Conservation (phyloP, 2,329 filamentous ascomycete species). For the Verticillium nonalfalfae region DNA sequence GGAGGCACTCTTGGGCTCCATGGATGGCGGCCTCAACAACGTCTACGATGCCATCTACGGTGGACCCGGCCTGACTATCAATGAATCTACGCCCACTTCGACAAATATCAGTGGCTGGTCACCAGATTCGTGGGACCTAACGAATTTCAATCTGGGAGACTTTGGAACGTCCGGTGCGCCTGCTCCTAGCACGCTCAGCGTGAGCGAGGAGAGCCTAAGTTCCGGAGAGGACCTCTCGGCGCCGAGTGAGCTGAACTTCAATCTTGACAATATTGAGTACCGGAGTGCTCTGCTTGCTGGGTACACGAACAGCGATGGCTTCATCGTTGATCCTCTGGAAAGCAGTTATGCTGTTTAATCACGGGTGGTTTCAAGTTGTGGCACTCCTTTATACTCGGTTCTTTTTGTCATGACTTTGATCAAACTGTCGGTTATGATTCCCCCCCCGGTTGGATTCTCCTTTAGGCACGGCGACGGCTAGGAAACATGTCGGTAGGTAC, state of each 20-base stretch:
- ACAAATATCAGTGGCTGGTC: conserved; percentile 42
- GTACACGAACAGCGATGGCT: conserved; percentile 14
- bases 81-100: conserved; percentile 36
- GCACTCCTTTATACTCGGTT: neutral
- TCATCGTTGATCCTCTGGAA: conserved; percentile 35
- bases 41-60: conserved; percentile 83
- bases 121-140: conserved; percentile 50
- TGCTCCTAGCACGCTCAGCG: conserved; percentile 47
- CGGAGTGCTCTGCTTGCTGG: conserved; percentile 18
- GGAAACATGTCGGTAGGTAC: neutral
- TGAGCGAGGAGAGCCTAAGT: conserved; percentile 53
- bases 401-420: neutral
- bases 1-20: conserved; percentile 73
- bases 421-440: neutral
- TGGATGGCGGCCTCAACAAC: conserved; percentile 74
- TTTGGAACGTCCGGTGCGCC: conserved; percentile 32
- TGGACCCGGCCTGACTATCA: conserved; percentile 42
- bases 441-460: neutral
- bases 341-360: conserved; percentile 27
- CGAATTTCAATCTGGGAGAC: conserved; percentile 44
- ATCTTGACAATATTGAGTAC: conserved; percentile 28
- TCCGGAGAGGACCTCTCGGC: conserved; percentile 43
- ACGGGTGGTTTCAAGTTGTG: neutral
- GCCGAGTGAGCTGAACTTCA: conserved; percentile 20
- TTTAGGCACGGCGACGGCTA: neutral